Evolutionary conservation across 208 protist genomes (phyloP), one percentile per base, ranked within the genome.

Genomic region (Herpetomonas tarakana): DNA sequence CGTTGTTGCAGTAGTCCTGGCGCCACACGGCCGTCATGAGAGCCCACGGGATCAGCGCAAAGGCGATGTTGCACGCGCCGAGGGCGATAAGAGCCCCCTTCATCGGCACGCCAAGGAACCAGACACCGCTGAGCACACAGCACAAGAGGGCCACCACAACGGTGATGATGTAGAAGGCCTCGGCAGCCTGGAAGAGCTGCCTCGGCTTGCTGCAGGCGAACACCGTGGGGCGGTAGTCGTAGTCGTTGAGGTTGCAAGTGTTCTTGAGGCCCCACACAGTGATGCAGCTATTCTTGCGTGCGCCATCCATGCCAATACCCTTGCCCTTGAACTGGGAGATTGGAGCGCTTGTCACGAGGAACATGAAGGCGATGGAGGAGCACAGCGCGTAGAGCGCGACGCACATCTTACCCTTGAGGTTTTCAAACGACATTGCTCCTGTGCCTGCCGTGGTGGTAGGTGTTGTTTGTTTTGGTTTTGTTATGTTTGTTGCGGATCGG

Each of bases 161-260:
- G 22, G 73, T 63, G 49, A 87, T 76, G 63, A 87, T 83, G 68
- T 74, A 71, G 41, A 87, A 83, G 39, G 80, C 80, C 62, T 80
- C 72, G 27, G 68, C 14, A 0, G 61, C 65, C 70, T 81, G 71
- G 56, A 87, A 78, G 26, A 87, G 62, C 63, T 67, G 58, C 58
- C 71, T 71, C 35, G 66, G 7, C 26, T 49, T 49, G 21, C 27
- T 44, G 51, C 59, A 68, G 18, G 2, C 41, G 16, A 79, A 52
- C 46, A 47, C 47, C 35, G 39, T 25, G 11, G 64, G 22, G 55
- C 53, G 56, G 51, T 71, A 50, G 35, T 68, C 35, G 52, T 69
- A 65, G 28, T 55, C n/a, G 53, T 66, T 74, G 12, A 54, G 0
- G 30, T 44, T 29, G 74, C 80, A 87, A 45, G 79, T 62, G n/a